Conservation (phyloP, 2,329 filamentous ascomycete species). For the Pseudogymnoascus sp. region DNA sequence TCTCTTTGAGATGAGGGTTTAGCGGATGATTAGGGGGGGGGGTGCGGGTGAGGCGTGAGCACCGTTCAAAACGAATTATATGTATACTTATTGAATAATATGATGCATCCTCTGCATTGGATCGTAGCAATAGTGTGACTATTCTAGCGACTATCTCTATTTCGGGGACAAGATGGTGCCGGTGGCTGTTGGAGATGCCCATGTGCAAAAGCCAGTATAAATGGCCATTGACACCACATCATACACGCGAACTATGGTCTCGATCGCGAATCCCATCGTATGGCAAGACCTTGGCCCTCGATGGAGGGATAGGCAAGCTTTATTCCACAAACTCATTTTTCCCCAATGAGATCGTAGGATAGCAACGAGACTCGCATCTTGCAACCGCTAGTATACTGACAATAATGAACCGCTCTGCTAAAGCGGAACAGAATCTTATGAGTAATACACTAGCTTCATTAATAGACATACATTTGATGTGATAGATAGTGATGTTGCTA, state of each 20-base stretch:
- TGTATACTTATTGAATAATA: conserved; percentile 7
- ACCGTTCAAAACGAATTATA: conserved; percentile 8
- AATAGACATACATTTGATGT: neutral
- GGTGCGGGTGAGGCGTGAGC: neutral
- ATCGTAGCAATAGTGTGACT: neutral
- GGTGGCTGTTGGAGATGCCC: neutral
- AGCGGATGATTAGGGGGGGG: neutral
- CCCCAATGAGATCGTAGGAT: neutral
- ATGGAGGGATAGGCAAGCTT: neutral
- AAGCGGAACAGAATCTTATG: neutral
- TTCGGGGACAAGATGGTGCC: neutral
- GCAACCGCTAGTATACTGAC: neutral
- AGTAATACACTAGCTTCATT: neutral
- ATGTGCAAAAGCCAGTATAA: no score
- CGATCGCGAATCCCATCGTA: neutral
- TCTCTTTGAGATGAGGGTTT: conserved; percentile 3
- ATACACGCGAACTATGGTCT: neutral
- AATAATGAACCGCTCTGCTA: neutral
- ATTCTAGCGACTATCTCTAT: neutral
- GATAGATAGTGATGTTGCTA: neutral
- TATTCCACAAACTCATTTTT: neutral
- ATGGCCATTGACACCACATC: neutral
- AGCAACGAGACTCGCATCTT: neutral
- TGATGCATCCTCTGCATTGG: neutral
- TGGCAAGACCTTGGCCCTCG: neutral